These are phyloP conservation scores for Wickerhamomyces bovis DNA, from an alignment of 805 yeast species.

Conservation along the genomic window DNA sequence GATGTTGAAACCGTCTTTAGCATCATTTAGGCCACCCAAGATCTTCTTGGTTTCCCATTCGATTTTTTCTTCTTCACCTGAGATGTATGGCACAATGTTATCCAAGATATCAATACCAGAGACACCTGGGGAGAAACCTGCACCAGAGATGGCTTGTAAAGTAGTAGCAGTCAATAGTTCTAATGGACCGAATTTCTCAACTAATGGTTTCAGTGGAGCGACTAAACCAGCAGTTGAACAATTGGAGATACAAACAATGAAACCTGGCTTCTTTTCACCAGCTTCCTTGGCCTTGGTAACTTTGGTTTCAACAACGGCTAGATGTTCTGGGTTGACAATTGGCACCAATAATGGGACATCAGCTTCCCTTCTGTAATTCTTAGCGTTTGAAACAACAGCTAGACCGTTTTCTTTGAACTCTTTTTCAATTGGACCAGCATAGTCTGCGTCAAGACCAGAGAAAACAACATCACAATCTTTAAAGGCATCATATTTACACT, in stretches of 20 bases:
- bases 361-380: slow-evolving; percentile 84
- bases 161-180: slow-evolving; percentile 85
- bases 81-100: slow-evolving; percentile 88
- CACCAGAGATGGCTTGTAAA: slow-evolving; percentile 96
- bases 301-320: slow-evolving; percentile 61
- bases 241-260: slow-evolving; percentile 90
- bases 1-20: slow-evolving; percentile 49
- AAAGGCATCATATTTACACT: slow-evolving; percentile 73
- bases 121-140: slow-evolving; percentile 97
- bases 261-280: slow-evolving; percentile 65
- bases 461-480: slow-evolving; percentile 90
- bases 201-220: slow-evolving; percentile 93
- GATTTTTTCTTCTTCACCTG: slow-evolving; percentile 97
- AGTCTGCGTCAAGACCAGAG: slow-evolving; percentile 89
- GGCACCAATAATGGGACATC: slow-evolving; percentile 94
- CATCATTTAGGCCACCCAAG: slow-evolving; percentile 54
- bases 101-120: slow-evolving; percentile 92
- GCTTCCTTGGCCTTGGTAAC: slow-evolving; percentile 46
- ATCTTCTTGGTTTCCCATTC: slow-evolving; percentile 98
- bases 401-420: slow-evolving; percentile 78
- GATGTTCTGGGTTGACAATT: slow-evolving; percentile 88
- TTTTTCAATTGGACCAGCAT: slow-evolving; percentile 88
- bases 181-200: slow-evolving; percentile 85
- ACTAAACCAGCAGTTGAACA: slow-evolving; percentile 98
- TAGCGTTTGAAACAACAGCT: slow-evolving; percentile 89